A percentile compares a stretch with the other conserved stretches of the same genome.
Conservation (phyloP, 495 filamentous ascomycete species). For the Neurospora sp. region DNA sequence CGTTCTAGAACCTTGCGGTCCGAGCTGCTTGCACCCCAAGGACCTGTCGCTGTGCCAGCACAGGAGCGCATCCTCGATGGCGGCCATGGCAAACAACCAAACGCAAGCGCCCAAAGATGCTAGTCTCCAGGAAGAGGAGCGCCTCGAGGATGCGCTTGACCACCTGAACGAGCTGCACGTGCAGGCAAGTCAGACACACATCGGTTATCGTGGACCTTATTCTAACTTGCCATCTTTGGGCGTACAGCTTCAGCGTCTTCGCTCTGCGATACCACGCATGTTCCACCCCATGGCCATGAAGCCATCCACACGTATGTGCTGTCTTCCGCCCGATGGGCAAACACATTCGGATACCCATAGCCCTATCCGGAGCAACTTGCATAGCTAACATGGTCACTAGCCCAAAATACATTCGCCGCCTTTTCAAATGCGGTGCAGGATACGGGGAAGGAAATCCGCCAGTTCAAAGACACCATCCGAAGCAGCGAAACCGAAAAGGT, state of each 20-base stretch:
- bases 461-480: constrained; percentile 29
- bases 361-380: background rate
- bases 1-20: background rate
- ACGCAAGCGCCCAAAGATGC: constrained; percentile 6
- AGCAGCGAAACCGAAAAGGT: constrained; percentile 31
- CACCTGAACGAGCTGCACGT: constrained; percentile 31
- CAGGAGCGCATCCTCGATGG: constrained; percentile 1
- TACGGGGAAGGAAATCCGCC: constrained; percentile 31
- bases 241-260: constrained; percentile 29
- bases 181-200: constrained; percentile 23
- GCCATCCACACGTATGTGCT: constrained; percentile 27
- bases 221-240: constrained; percentile 7
- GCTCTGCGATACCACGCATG: constrained; percentile 37
- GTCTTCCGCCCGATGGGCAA: background rate
- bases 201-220: background rate
- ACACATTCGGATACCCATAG: background rate
- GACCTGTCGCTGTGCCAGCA: background rate
- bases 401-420: constrained; percentile 26
- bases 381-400: constrained; percentile 18
- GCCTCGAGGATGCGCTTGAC: constrained; percentile 24
- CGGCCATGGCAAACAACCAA: constrained; percentile 16
- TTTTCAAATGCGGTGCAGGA: constrained; percentile 27
- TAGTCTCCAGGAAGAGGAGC: constrained; percentile 21
- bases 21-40: background rate
- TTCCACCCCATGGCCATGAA: constrained; percentile 30